Evolutionary conservation across 176 grass and related monocot genomes (phyloP), one percentile per base, ranked within the genome.

Genomic region (Pontederia crassipes): DNA sequence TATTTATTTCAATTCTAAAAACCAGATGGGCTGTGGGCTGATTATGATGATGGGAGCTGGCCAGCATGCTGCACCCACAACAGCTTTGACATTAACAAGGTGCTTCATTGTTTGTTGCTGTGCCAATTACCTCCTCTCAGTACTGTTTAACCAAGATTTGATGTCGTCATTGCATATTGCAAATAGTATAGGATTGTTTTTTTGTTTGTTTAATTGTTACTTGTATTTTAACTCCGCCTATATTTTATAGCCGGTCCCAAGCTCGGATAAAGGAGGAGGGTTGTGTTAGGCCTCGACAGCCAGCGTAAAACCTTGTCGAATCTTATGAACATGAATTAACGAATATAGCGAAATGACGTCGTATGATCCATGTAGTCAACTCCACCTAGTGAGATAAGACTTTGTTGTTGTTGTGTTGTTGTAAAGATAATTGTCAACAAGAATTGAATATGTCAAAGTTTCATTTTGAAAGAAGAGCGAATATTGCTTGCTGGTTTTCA

Each of bases 11-110:
- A 46, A 24, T 66, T 9, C 72, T 48, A 65, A 62, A 48, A 56
- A 14, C 68, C 76, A 98, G 93, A 98, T 73, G 93, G 93, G 15
- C 77, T 98, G 5, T 92, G 93, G 93, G 59, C 76, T 29, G 67
- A 92, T 40, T 98, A 98, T 67, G 79, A 70, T 63, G 67, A 83
- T 77, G 87, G 74, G 5, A 86, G 75, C 24, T 92, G 87, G 93
- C 93, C 87, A 15, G 79, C 87, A 10, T 98, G 93, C 48, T 98
- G 93, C 62, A 89, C 75, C 32, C 77, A 62, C 49, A 53, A 64
- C 68, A 53, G 56, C 45, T 92, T 92, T 57, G 80, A 98, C 67
- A 74, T 83, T 47, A 77, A 92, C 32, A 98, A 92, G 85, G 84
- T 83, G 20, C 11, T 35, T 3, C 0, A 50, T 51, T 26, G 10